phyloP scores from a whole-genome alignment of 495 filamentous ascomycete genomes.

The Aspergillus funiculosus region DNA sequence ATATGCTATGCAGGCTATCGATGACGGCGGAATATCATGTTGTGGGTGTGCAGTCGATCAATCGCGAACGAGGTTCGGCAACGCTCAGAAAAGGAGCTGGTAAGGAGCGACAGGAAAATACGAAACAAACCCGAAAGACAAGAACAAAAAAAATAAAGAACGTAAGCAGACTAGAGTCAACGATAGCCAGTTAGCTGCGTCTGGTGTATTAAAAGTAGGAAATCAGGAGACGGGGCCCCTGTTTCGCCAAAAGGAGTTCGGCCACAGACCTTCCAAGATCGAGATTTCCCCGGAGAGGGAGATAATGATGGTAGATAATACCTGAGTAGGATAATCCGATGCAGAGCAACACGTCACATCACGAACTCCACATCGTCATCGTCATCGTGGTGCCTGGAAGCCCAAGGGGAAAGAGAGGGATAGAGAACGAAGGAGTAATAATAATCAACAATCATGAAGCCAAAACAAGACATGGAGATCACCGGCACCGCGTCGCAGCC shows the following conservation, averaged over 20 bases:
- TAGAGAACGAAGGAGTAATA: neutral
- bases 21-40: conserved; percentile 20
- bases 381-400: neutral
- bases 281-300: neutral
- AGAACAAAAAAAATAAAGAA: conserved; percentile 14
- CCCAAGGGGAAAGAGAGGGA: neutral
- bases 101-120: conserved; percentile 19
- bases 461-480: too few species aligned
- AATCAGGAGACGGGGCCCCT: conserved; percentile 9
- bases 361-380: conserved; percentile 6
- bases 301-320: too few species aligned
- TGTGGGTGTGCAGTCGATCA: conserved; percentile 5
- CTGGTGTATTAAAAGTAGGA: neutral
- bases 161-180: conserved; percentile 13
- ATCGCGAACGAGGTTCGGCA: neutral
- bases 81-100: neutral
- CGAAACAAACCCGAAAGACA: neutral
- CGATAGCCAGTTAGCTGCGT: conserved; percentile 7
- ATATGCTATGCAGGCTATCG: conserved; percentile 14
- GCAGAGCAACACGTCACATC: conserved; percentile 9
- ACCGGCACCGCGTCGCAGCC: neutral
- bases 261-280: conserved; percentile 12
- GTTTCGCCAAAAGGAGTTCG: conserved; percentile 3
- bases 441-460: conserved; percentile 2
- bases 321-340: too few species aligned